phyloP scores from a whole-genome alignment of 768 basidiomycete genomes.

The Rhizopogon vesiculosus region DNA sequence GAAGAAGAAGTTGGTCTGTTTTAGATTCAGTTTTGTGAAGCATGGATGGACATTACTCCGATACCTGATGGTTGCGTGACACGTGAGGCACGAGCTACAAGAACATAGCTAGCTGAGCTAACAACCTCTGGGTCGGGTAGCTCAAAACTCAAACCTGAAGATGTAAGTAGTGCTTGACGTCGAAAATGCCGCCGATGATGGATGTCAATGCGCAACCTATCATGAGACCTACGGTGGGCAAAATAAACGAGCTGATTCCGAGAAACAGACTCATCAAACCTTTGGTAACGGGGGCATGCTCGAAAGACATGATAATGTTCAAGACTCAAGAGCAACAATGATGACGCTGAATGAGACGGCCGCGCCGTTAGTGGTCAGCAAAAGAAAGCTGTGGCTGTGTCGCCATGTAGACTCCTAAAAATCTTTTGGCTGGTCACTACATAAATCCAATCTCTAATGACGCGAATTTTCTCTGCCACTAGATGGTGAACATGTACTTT shows the following conservation, averaged over 20 bases:
- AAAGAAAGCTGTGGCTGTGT: background rate
- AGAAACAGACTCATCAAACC: constrained; percentile 34
- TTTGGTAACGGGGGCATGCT: constrained; percentile 82
- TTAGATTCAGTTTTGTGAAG: constrained; percentile 26
- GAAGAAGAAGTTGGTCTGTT: constrained; percentile 17
- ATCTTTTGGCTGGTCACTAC: too few relatives aligned
- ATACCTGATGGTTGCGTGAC: constrained; percentile 85
- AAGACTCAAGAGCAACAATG: background rate
- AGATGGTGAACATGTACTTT: too few relatives aligned
- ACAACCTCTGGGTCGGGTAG: background rate
- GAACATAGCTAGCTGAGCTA: constrained; percentile 5
- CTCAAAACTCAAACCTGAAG: constrained; percentile 52
- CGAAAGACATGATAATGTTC: constrained; percentile 59
- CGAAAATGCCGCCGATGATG: constrained; percentile 72
- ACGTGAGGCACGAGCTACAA: constrained; percentile 79
- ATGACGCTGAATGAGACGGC: background rate
- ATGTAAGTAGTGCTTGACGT: constrained; percentile 86
- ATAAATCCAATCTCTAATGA: too few relatives aligned
- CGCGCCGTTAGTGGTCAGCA: too few relatives aligned
- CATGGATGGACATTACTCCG: constrained; percentile 2
- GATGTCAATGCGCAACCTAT: constrained; percentile 65
- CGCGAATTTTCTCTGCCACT: too few relatives aligned
- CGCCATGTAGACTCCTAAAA: too few relatives aligned
- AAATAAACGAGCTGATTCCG: background rate
- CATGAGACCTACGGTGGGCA: constrained; percentile 62